Evolutionary conservation across 148 eudicot genomes (phyloP).

Genomic region (Heliosperma pusillum): DNA sequence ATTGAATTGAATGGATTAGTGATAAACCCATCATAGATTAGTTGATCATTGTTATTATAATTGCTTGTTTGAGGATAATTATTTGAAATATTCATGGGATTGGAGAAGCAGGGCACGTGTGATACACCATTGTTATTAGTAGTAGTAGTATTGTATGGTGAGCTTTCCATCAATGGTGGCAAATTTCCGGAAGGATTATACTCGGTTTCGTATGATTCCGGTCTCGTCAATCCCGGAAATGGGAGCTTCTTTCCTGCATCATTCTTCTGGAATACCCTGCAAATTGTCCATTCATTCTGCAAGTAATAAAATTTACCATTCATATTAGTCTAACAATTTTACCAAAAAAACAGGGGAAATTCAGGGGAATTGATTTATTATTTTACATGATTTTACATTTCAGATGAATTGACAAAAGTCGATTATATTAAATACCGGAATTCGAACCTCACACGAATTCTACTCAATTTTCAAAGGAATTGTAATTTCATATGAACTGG

Average conservation of each 20-base stretch:
- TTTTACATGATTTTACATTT: no score
- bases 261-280: slow-evolving; percentile 54
- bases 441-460: not conserved
- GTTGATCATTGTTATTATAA: slow-evolving; percentile 15
- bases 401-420: not conserved
- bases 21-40: slow-evolving; percentile 10
- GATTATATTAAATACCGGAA: not conserved
- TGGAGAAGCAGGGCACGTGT: slow-evolving; percentile 98
- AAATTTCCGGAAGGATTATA: slow-evolving; percentile 27
- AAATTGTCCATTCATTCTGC: slow-evolving; percentile 74
- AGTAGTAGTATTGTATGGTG: slow-evolving; percentile 24
- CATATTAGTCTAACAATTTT: not conserved
- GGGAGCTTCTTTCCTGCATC: slow-evolving; percentile 41
- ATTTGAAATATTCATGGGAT: slow-evolving; percentile 22
- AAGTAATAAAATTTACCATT: not conserved
- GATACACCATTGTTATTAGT: slow-evolving; percentile 1
- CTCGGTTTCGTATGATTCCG: slow-evolving; percentile 26
- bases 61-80: slow-evolving; percentile 25
- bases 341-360: slow-evolving; percentile 8
- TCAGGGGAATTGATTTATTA: slow-evolving; percentile 7
- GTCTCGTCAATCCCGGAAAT: slow-evolving; percentile 22
- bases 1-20: slow-evolving; percentile 16
- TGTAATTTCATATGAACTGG: not conserved
- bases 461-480: not conserved
- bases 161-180: slow-evolving; percentile 58